A percentile compares a stretch with the other conserved stretches of the same genome.
These are phyloP conservation scores for Eustoma russellianum DNA, from an alignment of 257 asterid species.

Conservation along the genomic window DNA sequence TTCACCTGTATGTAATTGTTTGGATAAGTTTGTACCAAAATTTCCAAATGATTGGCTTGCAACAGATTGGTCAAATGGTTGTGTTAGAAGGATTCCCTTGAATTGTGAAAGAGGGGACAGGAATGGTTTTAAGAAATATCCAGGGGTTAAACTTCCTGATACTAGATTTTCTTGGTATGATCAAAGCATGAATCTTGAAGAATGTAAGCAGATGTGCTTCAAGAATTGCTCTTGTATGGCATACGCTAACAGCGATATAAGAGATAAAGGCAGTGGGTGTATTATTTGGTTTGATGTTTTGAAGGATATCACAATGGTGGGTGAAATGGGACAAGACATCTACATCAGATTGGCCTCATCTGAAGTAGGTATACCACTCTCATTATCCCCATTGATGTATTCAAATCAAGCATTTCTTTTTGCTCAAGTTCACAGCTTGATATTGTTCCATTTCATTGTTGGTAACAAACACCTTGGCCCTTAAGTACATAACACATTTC, in stretches of 20 bases:
- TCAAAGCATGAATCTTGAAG: conserved; percentile 10
- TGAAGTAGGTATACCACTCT: conserved; percentile 12
- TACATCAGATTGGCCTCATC: conserved; percentile 20
- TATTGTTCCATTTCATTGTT: no score
- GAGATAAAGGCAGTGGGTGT: conserved; percentile 27
- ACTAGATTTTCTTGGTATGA: conserved; percentile 14
- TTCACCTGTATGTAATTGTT: conserved; percentile 22
- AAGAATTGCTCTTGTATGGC: conserved; percentile 31
- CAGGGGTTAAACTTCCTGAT: conserved; percentile 25
- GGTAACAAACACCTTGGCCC: no score
- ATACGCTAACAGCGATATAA: conserved; percentile 14
- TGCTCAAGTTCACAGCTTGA: no score
- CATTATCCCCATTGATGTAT: no score
- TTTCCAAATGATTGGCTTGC: conserved; percentile 14
- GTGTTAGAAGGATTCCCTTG: conserved; percentile 18
- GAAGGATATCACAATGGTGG: conserved; percentile 13
- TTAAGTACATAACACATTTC: no score
- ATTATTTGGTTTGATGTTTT: conserved; percentile 28
- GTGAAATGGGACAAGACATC: conserved; percentile 17
- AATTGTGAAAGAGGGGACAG: conserved; percentile 18
- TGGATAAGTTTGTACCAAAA: conserved; percentile 17
- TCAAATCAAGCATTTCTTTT: no score
- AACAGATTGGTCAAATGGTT: conserved; percentile 21
- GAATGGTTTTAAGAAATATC: conserved; percentile 15
- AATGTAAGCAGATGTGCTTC: conserved; percentile 20